These are phyloP conservation scores for Penicillium sp. DNA, from an alignment of 2,329 filamentous ascomycete genomes.

Conservation along the genomic window DNA sequence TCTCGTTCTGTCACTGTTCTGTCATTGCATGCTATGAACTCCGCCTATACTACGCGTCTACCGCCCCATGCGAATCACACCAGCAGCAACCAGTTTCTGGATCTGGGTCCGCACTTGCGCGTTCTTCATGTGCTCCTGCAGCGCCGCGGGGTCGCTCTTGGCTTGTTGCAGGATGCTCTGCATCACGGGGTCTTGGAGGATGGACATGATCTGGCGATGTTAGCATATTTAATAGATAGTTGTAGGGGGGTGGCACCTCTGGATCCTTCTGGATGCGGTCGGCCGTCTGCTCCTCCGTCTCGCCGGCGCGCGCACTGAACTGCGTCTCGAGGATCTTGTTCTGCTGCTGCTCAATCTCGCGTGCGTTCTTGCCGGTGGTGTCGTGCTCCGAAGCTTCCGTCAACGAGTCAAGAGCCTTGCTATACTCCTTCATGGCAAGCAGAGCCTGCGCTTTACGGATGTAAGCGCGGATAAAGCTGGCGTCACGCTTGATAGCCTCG, in stretches of 20 bases:
- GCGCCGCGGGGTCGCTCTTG: constrained; percentile 83
- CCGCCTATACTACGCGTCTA: constrained; percentile 23
- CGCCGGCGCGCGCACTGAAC: constrained; percentile 85
- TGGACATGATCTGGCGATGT: constrained; percentile 66
- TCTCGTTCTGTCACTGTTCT: not conserved
- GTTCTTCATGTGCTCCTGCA: constrained; percentile 98
- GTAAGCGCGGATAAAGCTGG: constrained; percentile 91
- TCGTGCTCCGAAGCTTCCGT: constrained; percentile 76
- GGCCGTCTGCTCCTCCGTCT: constrained; percentile 93
- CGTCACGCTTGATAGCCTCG: constrained; percentile 82
- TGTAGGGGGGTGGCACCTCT: constrained; percentile 56
- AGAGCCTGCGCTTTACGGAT: constrained; percentile 94
- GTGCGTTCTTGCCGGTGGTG: constrained; percentile 70
- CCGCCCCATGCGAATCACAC: constrained; percentile 77
- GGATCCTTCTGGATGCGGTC: constrained; percentile 87
- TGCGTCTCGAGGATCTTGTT: constrained; percentile 89
- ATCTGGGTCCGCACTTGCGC: constrained; percentile 79
- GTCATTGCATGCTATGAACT: not conserved
- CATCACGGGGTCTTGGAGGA: constrained; percentile 96
- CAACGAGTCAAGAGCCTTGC: constrained; percentile 86
- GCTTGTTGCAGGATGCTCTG: constrained; percentile 96
- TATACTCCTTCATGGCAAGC: constrained; percentile 98
- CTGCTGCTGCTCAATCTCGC: constrained; percentile 91
- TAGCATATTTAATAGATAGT: not conserved
- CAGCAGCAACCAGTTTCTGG: constrained; percentile 88